These are phyloP conservation scores for Saccharomyces hybrid DNA, from an alignment of 1,139 yeast species.

Conservation along the genomic window DNA sequence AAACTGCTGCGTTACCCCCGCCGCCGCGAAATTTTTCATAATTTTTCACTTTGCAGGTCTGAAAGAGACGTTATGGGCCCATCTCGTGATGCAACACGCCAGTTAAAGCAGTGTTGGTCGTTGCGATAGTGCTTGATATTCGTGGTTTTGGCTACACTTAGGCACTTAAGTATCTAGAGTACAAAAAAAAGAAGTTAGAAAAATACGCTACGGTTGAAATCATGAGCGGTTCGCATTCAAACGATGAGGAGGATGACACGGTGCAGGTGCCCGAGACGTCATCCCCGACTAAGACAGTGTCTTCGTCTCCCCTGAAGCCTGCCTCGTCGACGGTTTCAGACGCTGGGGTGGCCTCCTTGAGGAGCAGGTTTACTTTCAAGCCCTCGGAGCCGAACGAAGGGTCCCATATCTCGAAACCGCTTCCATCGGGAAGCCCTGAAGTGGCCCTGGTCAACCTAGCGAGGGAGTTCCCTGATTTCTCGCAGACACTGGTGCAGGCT, in stretches of 20 bases:
- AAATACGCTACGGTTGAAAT: neutral
- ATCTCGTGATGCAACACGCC: neutral
- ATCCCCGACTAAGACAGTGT: slow-evolving; percentile 27
- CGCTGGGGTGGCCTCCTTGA: slow-evolving; percentile 7
- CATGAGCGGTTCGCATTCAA: neutral
- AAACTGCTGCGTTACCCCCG: neutral
- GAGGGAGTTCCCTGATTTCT: slow-evolving; percentile 40
- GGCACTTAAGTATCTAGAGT: neutral
- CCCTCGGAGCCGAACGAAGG: slow-evolving; percentile 12
- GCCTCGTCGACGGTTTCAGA: slow-evolving; percentile 1
- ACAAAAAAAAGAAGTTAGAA: neutral
- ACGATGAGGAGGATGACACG: slow-evolving; percentile 13
- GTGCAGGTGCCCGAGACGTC: slow-evolving; percentile 45
- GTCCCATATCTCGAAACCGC: neutral
- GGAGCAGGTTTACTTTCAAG: slow-evolving; percentile 25
- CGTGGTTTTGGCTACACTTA: neutral
- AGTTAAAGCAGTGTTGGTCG: neutral
- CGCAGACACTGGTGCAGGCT: slow-evolving; percentile 47
- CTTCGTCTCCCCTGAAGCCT: slow-evolving; percentile 28
- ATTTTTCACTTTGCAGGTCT: neutral
- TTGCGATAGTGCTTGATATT: neutral
- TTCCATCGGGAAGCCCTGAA: slow-evolving; percentile 4
- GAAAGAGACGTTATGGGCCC: neutral
- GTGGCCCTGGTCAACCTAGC: slow-evolving; percentile 14
- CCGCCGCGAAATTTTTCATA: neutral